A percentile compares a stretch with the other conserved stretches of the same genome.
Evolutionary conservation across 208 protist genomes (phyloP).

Genomic region (Naegleria gruberi): DNA sequence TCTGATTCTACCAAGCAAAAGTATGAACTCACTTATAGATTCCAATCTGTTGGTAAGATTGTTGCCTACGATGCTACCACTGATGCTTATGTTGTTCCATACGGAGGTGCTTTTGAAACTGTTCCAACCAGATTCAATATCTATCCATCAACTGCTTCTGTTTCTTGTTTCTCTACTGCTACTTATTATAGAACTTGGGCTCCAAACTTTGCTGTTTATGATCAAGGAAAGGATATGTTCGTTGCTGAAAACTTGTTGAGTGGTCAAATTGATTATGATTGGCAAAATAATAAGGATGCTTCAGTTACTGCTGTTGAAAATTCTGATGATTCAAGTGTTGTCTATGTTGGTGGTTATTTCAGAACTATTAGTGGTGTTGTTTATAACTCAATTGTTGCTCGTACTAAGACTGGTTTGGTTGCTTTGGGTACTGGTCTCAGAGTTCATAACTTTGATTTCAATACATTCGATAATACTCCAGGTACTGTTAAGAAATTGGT

Average conservation of each 20-base stretch:
- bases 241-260: background rate
- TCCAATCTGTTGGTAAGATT: background rate
- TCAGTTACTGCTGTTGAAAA: background rate
- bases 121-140: too few species aligned
- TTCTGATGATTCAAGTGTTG: background rate
- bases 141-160: too few species aligned
- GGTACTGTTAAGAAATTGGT: background rate
- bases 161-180: too few species aligned
- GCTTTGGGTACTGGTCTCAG: background rate
- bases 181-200: background rate
- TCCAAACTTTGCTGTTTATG: background rate
- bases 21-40: background rate
- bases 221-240: background rate
- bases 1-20: background rate
- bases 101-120: background rate
- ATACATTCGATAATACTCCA: background rate
- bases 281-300: background rate
- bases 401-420: background rate
- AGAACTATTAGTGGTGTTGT: background rate
- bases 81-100: background rate
- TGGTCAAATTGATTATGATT: background rate
- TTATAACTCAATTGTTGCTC: background rate
- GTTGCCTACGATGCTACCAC: background rate
- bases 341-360: background rate
- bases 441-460: background rate